These are phyloP conservation scores for Cladosporium colombiae DNA, from an alignment of 2,329 filamentous ascomycete genomes.

Conservation along the genomic window DNA sequence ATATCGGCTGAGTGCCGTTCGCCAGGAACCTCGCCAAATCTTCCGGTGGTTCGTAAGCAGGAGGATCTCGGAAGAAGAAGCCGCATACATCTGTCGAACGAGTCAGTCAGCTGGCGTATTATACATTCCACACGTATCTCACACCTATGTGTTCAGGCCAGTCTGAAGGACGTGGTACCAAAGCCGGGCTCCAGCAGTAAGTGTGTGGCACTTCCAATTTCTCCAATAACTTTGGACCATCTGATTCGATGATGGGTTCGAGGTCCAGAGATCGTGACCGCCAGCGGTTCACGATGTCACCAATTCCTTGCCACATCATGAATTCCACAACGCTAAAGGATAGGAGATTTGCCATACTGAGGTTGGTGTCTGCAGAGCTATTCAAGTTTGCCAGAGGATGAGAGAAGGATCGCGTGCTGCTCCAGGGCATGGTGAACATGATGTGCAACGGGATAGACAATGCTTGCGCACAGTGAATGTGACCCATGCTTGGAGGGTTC, in stretches of 20 bases:
- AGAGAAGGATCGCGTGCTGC: conserved; percentile 76
- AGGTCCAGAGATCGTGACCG: conserved; percentile 67
- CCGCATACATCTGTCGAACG: conserved; percentile 60
- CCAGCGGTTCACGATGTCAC: conserved; percentile 76
- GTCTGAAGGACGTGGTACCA: conserved; percentile 25
- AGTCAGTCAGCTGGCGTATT: neutral
- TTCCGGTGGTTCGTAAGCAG: conserved; percentile 61
- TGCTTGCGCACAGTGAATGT: conserved; percentile 72
- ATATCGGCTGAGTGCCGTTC: conserved; percentile 68
- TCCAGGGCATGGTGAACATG: conserved; percentile 96
- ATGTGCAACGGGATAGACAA: conserved; percentile 72
- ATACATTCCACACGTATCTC: neutral
- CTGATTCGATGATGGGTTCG: conserved; percentile 71
- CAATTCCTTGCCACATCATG: conserved; percentile 87
- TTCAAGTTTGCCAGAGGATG: conserved; percentile 81
- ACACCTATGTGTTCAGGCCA: conserved; percentile 60
- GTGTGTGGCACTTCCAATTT: conserved; percentile 73
- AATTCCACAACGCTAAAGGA: conserved; percentile 81
- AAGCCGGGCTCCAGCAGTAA: conserved; percentile 55
- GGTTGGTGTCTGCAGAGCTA: conserved; percentile 69
- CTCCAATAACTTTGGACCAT: conserved; percentile 74
- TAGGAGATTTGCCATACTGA: conserved; percentile 72
- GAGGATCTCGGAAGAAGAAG: conserved; percentile 67
- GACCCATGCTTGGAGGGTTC: conserved; percentile 73
- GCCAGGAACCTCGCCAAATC: conserved; percentile 66